phyloP scores from a whole-genome alignment of 1,284 basidiomycete genomes.

The Boletus chippewaensis region DNA sequence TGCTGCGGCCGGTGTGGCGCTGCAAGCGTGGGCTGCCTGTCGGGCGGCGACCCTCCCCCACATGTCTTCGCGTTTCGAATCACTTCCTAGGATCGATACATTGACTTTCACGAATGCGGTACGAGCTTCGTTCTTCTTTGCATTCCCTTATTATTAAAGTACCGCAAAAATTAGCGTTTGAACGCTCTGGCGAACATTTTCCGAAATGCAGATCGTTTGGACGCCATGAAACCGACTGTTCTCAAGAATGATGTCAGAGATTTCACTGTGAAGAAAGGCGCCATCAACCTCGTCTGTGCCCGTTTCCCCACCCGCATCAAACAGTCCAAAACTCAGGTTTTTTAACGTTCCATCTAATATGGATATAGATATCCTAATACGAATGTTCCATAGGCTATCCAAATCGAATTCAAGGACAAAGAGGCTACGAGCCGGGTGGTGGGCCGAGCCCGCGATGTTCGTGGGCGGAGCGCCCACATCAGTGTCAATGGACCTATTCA shows the following conservation, averaged over 20 bases:
- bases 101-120: slow-evolving; percentile 16
- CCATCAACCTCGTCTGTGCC: slow-evolving; percentile 32
- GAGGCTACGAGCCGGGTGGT: slow-evolving; percentile 7
- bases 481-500: slow-evolving; percentile 17
- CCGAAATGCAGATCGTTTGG: slow-evolving; percentile 36
- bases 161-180: slow-evolving; percentile 31
- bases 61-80: slow-evolving; percentile 15
- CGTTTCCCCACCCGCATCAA: slow-evolving; percentile 41
- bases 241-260: slow-evolving; percentile 40
- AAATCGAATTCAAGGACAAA: slow-evolving; percentile 15
- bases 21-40: slow-evolving; percentile 43
- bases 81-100: slow-evolving; percentile 23
- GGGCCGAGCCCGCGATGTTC: slow-evolving; percentile 11
- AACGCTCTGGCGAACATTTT: slow-evolving; percentile 35
- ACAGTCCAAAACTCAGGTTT: slow-evolving; percentile 32
- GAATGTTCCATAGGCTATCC: slow-evolving; percentile 14
- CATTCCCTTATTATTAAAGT: background rate
- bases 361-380: background rate
- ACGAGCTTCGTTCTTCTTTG: background rate
- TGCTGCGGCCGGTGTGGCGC: slow-evolving; percentile 22
- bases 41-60: slow-evolving; percentile 24
- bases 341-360: background rate
- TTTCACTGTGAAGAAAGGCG: slow-evolving; percentile 23
- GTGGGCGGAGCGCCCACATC: slow-evolving; percentile 26
- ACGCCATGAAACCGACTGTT: slow-evolving; percentile 34